Evolutionary conservation across 371 early-diverging fungal genomes (phyloP).

Genomic region (Conidiobolus incongruus): DNA sequence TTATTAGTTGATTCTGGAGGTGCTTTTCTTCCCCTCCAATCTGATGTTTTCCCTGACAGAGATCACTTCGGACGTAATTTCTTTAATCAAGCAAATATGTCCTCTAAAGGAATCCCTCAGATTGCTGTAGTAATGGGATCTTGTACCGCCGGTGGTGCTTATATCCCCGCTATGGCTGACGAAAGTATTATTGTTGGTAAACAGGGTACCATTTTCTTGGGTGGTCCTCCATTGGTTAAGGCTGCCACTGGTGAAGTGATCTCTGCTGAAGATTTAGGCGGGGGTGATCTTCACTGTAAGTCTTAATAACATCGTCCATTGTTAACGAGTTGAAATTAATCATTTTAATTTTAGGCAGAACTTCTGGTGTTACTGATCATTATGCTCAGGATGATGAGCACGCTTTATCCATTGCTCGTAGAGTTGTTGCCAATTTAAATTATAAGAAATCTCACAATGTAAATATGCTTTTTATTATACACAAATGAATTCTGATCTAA

Average conservation of each 20-base stretch:
- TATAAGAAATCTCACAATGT: slow-evolving; percentile 35
- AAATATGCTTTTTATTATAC: slow-evolving; percentile 3
- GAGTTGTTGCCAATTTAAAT: slow-evolving; percentile 70
- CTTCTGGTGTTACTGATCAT: slow-evolving; percentile 91
- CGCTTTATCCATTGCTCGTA: slow-evolving; percentile 69
- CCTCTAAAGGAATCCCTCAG: slow-evolving; percentile 73
- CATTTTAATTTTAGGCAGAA: slow-evolving; percentile 18
- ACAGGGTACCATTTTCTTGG: slow-evolving; percentile 95
- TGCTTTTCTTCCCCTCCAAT: slow-evolving; percentile 87
- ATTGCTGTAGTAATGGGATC: slow-evolving; percentile 94
- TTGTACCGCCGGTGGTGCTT: slow-evolving; percentile 97
- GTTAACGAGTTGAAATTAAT: neutral
- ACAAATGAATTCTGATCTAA: neutral
- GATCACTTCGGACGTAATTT: slow-evolving; percentile 97
- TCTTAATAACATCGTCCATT: slow-evolving; percentile 1
- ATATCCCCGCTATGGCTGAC: slow-evolving; percentile 97
- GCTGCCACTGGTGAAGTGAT: slow-evolving; percentile 95
- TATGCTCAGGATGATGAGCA: slow-evolving; percentile 80
- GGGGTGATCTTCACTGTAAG: slow-evolving; percentile 89
- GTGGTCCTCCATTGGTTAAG: slow-evolving; percentile 88
- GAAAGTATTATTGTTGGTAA: slow-evolving; percentile 89
- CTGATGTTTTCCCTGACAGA: slow-evolving; percentile 92
- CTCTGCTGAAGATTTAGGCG: slow-evolving; percentile 87
- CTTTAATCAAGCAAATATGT: slow-evolving; percentile 86
- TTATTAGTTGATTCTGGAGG: slow-evolving; percentile 82